A percentile compares a stretch with the other conserved stretches of the same genome.
These are phyloP conservation scores for Parascedosporium putredinis DNA, from an alignment of 2,329 filamentous ascomycete genomes.

Conservation along the genomic window DNA sequence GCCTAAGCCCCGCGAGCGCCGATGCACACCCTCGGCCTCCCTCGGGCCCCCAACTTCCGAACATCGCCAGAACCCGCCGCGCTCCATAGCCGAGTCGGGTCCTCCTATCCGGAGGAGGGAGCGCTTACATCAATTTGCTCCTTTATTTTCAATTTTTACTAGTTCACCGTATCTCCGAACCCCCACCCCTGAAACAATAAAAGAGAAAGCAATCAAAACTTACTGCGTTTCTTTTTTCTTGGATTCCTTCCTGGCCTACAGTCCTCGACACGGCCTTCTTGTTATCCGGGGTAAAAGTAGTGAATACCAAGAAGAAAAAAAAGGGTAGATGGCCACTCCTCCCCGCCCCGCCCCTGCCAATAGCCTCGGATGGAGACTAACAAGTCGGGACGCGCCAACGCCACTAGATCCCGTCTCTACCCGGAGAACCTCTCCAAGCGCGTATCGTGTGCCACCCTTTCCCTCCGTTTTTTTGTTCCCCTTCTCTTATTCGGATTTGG, in stretches of 20 bases:
- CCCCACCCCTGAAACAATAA: not conserved
- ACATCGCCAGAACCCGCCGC: constrained; percentile 6
- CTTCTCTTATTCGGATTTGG: no score
- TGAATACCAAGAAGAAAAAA: no score
- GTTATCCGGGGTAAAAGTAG: not conserved
- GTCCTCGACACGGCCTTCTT: no score
- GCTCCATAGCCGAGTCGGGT: not conserved
- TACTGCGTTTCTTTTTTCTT: no score
- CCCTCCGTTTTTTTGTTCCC: not conserved
- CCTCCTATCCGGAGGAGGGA: not conserved
- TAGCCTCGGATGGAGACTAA: not conserved
- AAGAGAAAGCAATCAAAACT: no score
- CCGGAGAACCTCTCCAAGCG: no score
- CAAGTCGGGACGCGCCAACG: not conserved
- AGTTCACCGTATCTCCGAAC: not conserved
- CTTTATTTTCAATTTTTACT: not conserved
- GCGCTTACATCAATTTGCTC: no score
- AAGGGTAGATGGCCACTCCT: no score
- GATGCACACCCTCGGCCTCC: constrained; percentile 4
- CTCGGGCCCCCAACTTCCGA: constrained; percentile 5
- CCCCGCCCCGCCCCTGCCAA: not conserved
- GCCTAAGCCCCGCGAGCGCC: not conserved
- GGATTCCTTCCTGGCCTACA: no score
- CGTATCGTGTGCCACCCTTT: no score
- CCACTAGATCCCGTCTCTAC: constrained; percentile 3